Evolutionary conservation across 768 basidiomycete genomes (phyloP).

Genomic region (Kwoniella botswanensis): DNA sequence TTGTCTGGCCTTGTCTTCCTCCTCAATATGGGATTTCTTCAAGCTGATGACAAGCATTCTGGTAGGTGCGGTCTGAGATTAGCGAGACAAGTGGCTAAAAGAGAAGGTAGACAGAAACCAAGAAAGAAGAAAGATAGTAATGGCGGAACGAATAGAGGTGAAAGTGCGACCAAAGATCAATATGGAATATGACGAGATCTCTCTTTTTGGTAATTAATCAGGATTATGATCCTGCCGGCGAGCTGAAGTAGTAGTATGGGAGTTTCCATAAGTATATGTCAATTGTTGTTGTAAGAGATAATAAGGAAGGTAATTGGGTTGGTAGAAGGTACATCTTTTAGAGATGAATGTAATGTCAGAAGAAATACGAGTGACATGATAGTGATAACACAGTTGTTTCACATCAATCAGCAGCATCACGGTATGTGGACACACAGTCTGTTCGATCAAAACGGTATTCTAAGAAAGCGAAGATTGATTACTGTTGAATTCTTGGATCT

Average conservation of each 20-base stretch:
- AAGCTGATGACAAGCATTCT: neutral
- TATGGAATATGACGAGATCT: constrained; percentile 1
- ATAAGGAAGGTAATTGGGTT: no score
- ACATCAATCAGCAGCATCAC: no score
- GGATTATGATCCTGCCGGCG: neutral
- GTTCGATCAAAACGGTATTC: no score
- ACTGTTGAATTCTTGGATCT: no score
- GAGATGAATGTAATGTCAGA: no score
- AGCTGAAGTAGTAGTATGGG: neutral
- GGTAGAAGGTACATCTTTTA: no score
- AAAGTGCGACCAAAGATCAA: constrained; percentile 7
- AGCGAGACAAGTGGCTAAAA: constrained; percentile 54
- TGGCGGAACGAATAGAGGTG: constrained; percentile 3
- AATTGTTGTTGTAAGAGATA: no score
- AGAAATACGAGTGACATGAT: no score
- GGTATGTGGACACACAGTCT: no score
- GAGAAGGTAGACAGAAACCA: constrained; percentile 56
- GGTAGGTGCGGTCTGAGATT: constrained; percentile 53
- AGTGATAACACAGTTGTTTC: no score
- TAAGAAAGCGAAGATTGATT: no score
- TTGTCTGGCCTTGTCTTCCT: neutral
- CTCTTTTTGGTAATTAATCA: neutral
- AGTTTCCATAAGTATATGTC: no score
- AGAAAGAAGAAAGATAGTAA: constrained; percentile 48
- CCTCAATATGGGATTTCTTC: neutral